Percentiles rank a stretch among this genome's conserved stretches.
Evolutionary conservation across 805 yeast genomes (phyloP).

Genomic region (Candida cerambycidarum): DNA sequence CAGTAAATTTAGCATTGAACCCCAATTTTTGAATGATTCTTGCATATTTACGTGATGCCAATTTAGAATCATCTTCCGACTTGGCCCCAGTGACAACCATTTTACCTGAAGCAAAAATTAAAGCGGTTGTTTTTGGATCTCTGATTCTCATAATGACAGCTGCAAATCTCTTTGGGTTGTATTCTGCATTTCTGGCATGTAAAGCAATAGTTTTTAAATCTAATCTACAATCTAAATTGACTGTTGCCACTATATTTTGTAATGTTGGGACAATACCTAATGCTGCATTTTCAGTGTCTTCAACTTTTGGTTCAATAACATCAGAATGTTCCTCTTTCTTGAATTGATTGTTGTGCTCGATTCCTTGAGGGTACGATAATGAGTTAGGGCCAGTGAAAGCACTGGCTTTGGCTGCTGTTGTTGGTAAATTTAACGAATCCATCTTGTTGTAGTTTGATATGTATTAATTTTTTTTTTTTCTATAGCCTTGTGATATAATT

Average conservation of each 20-base stretch:
- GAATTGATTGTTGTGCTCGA: conserved; percentile 20
- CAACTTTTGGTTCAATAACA: conserved; percentile 39
- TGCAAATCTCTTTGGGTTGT: conserved; percentile 97
- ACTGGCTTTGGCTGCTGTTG: conserved; percentile 74
- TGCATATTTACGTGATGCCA: conserved; percentile 96
- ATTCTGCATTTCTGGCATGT: conserved; percentile 98
- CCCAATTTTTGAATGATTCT: conserved; percentile 97
- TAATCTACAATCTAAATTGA: conserved; percentile 90
- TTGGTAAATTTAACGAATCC: conserved; percentile 76
- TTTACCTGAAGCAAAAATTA: conserved; percentile 97
- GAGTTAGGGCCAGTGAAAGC: conserved; percentile 69
- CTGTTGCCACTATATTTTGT: conserved; percentile 97
- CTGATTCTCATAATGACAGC: conserved; percentile 99
- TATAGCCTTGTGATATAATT: conserved; percentile 7
- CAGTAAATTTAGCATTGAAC: conserved; percentile 96
- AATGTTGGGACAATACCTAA: conserved; percentile 96
- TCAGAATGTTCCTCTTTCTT: conserved; percentile 18
- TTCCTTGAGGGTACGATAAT: conserved; percentile 59
- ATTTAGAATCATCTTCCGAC: conserved; percentile 96
- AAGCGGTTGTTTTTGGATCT: conserved; percentile 97
- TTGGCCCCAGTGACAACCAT: conserved; percentile 99
- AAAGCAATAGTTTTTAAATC: conserved; percentile 96
- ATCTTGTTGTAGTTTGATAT: conserved; percentile 28
- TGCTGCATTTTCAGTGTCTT: conserved; percentile 68
- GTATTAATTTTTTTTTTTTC: conserved; percentile 9